Evolutionary conservation across 768 basidiomycete genomes (phyloP), one percentile per base, ranked within the genome.

Genomic region (Rhizopogon sp.): DNA sequence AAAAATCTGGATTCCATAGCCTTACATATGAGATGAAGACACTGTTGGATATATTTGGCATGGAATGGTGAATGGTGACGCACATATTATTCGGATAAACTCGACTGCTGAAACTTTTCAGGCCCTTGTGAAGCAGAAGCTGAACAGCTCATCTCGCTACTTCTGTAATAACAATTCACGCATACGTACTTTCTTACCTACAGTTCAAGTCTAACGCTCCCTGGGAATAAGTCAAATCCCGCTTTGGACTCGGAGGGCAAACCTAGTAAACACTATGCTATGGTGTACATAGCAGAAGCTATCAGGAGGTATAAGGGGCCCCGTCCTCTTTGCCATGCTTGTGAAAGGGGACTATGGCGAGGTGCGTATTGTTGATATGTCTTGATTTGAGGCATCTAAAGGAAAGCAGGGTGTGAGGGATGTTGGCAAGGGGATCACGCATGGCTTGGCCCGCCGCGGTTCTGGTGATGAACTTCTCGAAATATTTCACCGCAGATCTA

Each of bases 91-190:
- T 43, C 3, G 25, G 4, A 54, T 22, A 22, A n/a, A 35, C 28
- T 31, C 8, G 25, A 54, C 45, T 31, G 45, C 13, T 35, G 46
- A 49, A 16, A 7, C 13, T 13, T 53, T 39, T 1, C 44, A 76
- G 75, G 77, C 78, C 6, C 70, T 70, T 10, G 78, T 28, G 77
- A 79, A 63, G 79, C 78, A 1, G 78, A 80, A 56, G 78, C 79
- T 0, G 77, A 81, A 55, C 70, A 1, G 78, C 76, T 1, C 58
- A 66, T 10, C 73, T 47, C 14, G 10, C 10, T 28, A 33, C 35
- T 5, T 55, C 53, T 33, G 11, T 6, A 46, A 46, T 31, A 5
- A 28, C 4, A 28, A 28, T 25, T 44, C 16, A n/a, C 9, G 16
- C 43, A 44, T 25, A 39, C 6, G 2, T 29, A 33, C 20, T 39